Percentiles rank a stretch among this genome's conserved stretches.
Evolutionary conservation across 306 rosid species (phyloP).

Genomic region (Astragalus glycyphyllos): DNA sequence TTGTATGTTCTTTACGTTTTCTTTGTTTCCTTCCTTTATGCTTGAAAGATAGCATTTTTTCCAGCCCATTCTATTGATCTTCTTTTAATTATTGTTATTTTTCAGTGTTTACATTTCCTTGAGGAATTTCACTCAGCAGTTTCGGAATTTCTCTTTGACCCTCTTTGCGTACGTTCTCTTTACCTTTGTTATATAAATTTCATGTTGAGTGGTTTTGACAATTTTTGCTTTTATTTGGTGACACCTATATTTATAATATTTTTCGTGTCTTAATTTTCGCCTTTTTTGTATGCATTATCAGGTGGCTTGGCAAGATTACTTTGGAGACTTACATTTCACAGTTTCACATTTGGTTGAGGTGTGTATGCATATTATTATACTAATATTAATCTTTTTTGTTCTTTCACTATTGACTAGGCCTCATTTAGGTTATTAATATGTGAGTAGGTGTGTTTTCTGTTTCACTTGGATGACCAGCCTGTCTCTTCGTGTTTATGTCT

Average conservation of each 20-base stretch:
- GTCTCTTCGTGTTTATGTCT: background rate
- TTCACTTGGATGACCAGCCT: slow-evolving; percentile 35
- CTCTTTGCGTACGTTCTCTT: slow-evolving; percentile 82
- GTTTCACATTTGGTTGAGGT: slow-evolving; percentile 99
- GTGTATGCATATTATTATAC: slow-evolving; percentile 32
- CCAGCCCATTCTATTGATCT: slow-evolving; percentile 22
- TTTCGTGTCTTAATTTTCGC: slow-evolving; percentile 30
- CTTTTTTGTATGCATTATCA: slow-evolving; percentile 48
- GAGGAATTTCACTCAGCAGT: slow-evolving; percentile 90
- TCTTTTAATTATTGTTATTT: slow-evolving; percentile 38
- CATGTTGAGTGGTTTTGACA: slow-evolving; percentile 20
- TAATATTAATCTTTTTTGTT: slow-evolving; percentile 3
- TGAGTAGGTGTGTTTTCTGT: slow-evolving; percentile 28
- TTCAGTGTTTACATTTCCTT: slow-evolving; percentile 92
- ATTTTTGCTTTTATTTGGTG: slow-evolving; percentile 14
- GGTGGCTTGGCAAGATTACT: slow-evolving; percentile 99
- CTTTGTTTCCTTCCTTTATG: slow-evolving; percentile 12
- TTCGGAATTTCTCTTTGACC: slow-evolving; percentile 83
- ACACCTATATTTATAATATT: slow-evolving; percentile 29
- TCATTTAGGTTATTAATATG: slow-evolving; percentile 16
- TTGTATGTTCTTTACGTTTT: slow-evolving; percentile 13
- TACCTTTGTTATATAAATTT: slow-evolving; percentile 40
- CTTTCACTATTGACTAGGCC: slow-evolving; percentile 3
- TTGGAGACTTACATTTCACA: slow-evolving; percentile 99
- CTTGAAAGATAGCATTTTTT: slow-evolving; percentile 31